phyloP scores from a whole-genome alignment of 257 asterid genomes.

The Primulina huaijiensis region DNA sequence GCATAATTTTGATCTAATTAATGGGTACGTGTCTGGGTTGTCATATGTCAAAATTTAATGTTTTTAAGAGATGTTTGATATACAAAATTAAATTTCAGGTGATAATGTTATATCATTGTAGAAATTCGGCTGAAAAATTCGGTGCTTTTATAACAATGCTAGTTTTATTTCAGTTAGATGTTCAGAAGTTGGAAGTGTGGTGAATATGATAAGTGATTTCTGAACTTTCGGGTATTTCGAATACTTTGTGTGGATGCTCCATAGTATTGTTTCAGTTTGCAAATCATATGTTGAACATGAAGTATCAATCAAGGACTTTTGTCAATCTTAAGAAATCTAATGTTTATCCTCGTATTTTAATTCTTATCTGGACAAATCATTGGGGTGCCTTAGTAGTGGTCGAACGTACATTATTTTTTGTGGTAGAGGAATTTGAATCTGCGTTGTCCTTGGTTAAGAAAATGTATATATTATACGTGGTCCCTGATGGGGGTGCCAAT shows the following conservation, averaged over 20 bases:
- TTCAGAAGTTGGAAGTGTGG: background rate
- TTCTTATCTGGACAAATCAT: background rate
- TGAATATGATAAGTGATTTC: background rate
- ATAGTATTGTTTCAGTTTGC: background rate
- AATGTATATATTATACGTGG: background rate
- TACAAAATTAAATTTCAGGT: background rate
- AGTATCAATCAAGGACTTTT: background rate
- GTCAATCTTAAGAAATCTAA: background rate
- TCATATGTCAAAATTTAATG: background rate
- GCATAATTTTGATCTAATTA: background rate
- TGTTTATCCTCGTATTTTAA: background rate
- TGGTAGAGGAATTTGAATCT: background rate
- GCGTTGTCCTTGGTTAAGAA: background rate
- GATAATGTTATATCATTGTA: background rate
- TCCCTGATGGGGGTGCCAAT: background rate
- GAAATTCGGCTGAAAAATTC: background rate
- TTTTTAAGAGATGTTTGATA: background rate
- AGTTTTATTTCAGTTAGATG: background rate
- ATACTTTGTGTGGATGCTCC: background rate
- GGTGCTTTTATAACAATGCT: background rate
- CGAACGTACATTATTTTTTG: too few relatives aligned
- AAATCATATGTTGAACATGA: background rate
- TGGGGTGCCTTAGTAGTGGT: background rate
- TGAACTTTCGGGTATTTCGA: background rate
- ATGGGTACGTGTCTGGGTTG: background rate